A percentile compares a stretch with the other conserved stretches of the same genome.
Evolutionary conservation across 805 yeast species (phyloP).

Genomic region (Metschnikowia lachancei): DNA sequence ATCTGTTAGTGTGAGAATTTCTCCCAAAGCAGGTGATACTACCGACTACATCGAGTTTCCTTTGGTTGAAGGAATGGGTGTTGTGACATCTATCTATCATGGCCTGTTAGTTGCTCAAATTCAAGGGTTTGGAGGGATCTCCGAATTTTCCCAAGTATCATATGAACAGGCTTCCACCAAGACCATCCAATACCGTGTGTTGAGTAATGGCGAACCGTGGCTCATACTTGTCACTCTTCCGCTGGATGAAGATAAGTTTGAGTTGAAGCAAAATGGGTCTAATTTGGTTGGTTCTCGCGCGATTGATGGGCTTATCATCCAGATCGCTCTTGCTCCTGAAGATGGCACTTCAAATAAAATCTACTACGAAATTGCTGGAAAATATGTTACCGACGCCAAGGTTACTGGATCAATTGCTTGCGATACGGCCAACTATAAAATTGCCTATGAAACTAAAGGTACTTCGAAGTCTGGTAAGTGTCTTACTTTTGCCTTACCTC

Average conservation of each 20-base stretch:
- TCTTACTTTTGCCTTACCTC: conserved; percentile 66
- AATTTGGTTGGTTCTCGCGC: conserved; percentile 33
- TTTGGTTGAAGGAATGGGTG: conserved; percentile 61
- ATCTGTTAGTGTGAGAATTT: conserved; percentile 25
- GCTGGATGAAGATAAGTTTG: conserved; percentile 14
- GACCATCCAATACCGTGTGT: conserved; percentile 36
- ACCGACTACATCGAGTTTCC: conserved; percentile 45
- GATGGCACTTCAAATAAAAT: conserved; percentile 30
- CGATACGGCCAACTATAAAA: conserved; percentile 44
- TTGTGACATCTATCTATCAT: conserved; percentile 50
- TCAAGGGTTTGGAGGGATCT: conserved; percentile 4
- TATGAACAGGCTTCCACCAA: conserved; percentile 1
- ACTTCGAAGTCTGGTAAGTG: conserved; percentile 46
- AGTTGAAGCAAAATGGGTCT: conserved; percentile 28
- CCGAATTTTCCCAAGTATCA: neutral
- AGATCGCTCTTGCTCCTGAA: conserved; percentile 46
- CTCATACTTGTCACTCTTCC: conserved; percentile 44
- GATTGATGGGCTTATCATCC: conserved; percentile 46
- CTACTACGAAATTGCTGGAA: conserved; percentile 70
- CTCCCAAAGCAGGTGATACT: conserved; percentile 21
- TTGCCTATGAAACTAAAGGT: conserved; percentile 51
- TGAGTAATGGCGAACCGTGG: conserved; percentile 48
- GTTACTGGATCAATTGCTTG: conserved; percentile 50
- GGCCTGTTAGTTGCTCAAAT: conserved; percentile 50
- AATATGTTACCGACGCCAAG: conserved; percentile 51